These are phyloP conservation scores for Coemansia sp. DNA, from an alignment of 192 early-diverging fungal genomes.

Conservation along the genomic window DNA sequence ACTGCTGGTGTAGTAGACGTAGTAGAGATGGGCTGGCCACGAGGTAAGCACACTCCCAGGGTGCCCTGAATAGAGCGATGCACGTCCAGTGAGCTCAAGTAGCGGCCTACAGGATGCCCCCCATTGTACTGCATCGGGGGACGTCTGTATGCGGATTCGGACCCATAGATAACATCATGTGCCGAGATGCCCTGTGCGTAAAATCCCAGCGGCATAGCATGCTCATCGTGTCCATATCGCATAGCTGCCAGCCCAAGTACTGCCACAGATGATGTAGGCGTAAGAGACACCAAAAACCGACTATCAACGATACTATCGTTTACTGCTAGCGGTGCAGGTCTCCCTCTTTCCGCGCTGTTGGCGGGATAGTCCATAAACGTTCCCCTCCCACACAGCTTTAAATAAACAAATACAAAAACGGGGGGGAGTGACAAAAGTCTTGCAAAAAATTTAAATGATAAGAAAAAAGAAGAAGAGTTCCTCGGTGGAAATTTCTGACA, in stretches of 20 bases:
- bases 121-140: background rate
- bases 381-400: background rate
- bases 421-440: background rate
- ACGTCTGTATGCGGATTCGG: background rate
- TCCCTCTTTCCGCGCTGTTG: background rate
- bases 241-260: slow-evolving; percentile 29
- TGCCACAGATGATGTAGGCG: slow-evolving; percentile 37
- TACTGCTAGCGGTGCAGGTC: background rate
- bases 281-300: slow-evolving; percentile 21
- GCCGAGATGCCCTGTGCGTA: background rate
- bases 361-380: slow-evolving; percentile 1
- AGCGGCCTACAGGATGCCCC: slow-evolving; percentile 17
- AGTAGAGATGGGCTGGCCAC: slow-evolving; percentile 18
- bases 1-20: slow-evolving; percentile 42
- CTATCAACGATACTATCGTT: slow-evolving; percentile 8
- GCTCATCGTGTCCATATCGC: slow-evolving; percentile 30
- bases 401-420: background rate
- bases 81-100: slow-evolving; percentile 23
- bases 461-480: background rate
- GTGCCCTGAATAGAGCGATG: background rate
- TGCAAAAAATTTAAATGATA: background rate
- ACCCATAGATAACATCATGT: background rate
- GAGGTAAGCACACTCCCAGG: background rate
- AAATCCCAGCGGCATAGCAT: background rate
- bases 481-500: background rate